These are phyloP conservation scores for Epithele typhae DNA, from an alignment of 768 basidiomycete genomes.

Conservation along the genomic window DNA sequence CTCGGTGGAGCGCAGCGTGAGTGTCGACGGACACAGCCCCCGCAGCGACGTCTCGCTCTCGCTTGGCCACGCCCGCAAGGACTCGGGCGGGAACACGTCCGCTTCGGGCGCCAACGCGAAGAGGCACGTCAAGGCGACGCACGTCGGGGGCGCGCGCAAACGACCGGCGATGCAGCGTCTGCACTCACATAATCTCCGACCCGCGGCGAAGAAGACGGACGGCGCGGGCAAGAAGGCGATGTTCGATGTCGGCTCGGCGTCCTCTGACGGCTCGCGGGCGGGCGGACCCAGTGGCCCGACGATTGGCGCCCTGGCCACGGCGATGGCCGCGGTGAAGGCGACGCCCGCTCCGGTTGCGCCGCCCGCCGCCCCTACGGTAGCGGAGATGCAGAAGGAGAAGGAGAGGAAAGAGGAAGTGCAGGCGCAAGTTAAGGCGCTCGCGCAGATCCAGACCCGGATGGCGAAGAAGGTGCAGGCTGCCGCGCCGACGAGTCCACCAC, in stretches of 20 bases:
- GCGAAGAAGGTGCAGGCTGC: no score
- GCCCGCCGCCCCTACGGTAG: neutral
- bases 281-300: slow-evolving; percentile 1
- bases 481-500: no score
- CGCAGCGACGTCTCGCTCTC: no score
- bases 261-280: slow-evolving; percentile 41
- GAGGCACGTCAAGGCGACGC: slow-evolving; percentile 32
- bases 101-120: slow-evolving; percentile 19
- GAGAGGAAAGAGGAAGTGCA: slow-evolving; percentile 6
- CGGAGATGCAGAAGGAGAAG: slow-evolving; percentile 16
- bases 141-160: slow-evolving; percentile 15
- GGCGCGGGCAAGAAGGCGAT: slow-evolving; percentile 18
- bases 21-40: no score
- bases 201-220: slow-evolving; percentile 16
- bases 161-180: slow-evolving; percentile 25
- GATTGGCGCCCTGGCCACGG: slow-evolving; percentile 26
- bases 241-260: slow-evolving; percentile 60
- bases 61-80: no score
- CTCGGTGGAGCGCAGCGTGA: no score
- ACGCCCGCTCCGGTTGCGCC: slow-evolving; percentile 23
- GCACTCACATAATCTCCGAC: slow-evolving; percentile 22
- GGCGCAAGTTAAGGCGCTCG: no score
- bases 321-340: neutral
- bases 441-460: no score
- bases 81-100: no score